phyloP scores from a whole-genome alignment of 192 early-diverging fungal species.

The Chytriomyces confervae region DNA sequence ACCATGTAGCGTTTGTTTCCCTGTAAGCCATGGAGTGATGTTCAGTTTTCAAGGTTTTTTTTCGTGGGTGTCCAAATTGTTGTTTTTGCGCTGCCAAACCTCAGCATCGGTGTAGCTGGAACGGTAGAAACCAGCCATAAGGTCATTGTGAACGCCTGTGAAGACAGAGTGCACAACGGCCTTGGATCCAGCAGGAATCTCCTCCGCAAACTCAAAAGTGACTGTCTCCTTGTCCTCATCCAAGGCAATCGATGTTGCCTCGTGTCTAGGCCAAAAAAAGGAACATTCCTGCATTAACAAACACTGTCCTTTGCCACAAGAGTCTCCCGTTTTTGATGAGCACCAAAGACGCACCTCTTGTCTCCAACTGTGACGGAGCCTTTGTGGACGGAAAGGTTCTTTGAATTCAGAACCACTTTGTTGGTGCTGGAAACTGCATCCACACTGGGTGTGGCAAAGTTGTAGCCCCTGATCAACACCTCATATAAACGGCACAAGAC shows the following conservation, averaged over 20 bases:
- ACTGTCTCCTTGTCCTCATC: conserved; percentile 52
- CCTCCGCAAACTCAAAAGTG: conserved; percentile 52
- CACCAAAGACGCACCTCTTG: neutral
- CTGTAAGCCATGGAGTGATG: conserved; percentile 19
- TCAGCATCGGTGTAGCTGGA: conserved; percentile 68
- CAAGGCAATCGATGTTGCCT: conserved; percentile 49
- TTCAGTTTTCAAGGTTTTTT: conserved; percentile 17
- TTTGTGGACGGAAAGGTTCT: conserved; percentile 23
- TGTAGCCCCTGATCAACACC: too few relatives aligned
- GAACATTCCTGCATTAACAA: neutral
- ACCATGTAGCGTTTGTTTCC: conserved; percentile 68
- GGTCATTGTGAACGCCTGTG: conserved; percentile 60
- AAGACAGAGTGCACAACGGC: conserved; percentile 55
- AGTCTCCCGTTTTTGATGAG: too few relatives aligned
- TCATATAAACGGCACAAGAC: neutral
- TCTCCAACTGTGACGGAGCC: neutral
- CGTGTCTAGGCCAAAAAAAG: neutral
- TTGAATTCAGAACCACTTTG: conserved; percentile 14
- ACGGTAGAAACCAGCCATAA: conserved; percentile 96
- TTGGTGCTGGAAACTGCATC: neutral
- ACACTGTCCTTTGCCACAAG: too few relatives aligned
- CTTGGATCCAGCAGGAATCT: conserved; percentile 49
- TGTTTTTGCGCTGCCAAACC: conserved; percentile 24
- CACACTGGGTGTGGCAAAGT: neutral
- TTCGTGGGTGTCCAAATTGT: conserved; percentile 10